These are phyloP conservation scores for Camellia japonica DNA, from an alignment of 148 eudicot genomes.

Conservation along the genomic window DNA sequence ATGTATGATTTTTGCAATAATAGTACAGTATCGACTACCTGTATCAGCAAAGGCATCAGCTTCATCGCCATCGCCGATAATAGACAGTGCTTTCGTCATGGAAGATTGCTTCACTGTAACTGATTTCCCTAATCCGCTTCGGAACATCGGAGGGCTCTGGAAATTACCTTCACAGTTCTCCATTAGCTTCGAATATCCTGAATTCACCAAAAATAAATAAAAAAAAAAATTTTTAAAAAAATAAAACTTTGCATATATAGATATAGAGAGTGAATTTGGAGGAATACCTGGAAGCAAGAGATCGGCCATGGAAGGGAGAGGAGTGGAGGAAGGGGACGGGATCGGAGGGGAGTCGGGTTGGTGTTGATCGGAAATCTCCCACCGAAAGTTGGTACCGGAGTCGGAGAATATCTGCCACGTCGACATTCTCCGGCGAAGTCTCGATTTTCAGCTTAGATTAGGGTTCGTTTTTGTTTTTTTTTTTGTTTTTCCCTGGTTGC, in stretches of 20 bases:
- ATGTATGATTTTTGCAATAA: background rate
- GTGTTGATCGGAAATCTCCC: slow-evolving; percentile 50
- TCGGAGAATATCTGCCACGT: slow-evolving; percentile 71
- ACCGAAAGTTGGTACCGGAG: slow-evolving; percentile 53
- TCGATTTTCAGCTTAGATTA: slow-evolving; percentile 16
- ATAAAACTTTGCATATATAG: background rate
- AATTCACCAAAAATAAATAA: background rate
- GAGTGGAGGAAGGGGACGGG: slow-evolving; percentile 18
- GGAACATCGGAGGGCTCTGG: slow-evolving; percentile 38
- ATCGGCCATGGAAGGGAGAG: slow-evolving; percentile 68
- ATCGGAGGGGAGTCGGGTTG: slow-evolving; percentile 11
- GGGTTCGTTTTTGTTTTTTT: slow-evolving; percentile 17
- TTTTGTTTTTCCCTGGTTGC: too few relatives aligned
- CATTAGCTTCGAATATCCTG: slow-evolving; percentile 51
- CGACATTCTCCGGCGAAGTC: slow-evolving; percentile 33
- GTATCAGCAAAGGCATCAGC: slow-evolving; percentile 7
- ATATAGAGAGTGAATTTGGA: background rate
- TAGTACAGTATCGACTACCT: slow-evolving; percentile 13
- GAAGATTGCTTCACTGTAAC: slow-evolving; percentile 52
- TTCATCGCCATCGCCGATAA: slow-evolving; percentile 44
- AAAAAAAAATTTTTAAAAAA: too few relatives aligned
- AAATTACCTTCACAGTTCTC: slow-evolving; percentile 23
- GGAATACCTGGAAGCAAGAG: slow-evolving; percentile 59
- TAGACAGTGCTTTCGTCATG: slow-evolving; percentile 46
- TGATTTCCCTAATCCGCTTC: slow-evolving; percentile 60